These are phyloP conservation scores for Trichoderma endophyticum DNA, from an alignment of 2,329 filamentous ascomycete genomes.

Conservation along the genomic window DNA sequence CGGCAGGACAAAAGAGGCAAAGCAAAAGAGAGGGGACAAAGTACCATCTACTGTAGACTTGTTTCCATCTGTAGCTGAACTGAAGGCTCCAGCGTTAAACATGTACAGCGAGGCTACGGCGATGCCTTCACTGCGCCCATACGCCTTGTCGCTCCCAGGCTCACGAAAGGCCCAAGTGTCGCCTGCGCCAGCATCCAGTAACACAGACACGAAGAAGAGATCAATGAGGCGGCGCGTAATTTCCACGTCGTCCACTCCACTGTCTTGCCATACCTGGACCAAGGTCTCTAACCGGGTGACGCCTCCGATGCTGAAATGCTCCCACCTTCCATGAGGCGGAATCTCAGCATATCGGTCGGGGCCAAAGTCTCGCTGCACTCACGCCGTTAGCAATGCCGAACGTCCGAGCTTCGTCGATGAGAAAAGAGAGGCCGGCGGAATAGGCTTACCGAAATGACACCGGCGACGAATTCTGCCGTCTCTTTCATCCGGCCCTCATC, in stretches of 20 bases:
- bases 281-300: constrained; percentile 47
- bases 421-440: no score
- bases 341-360: constrained; percentile 46
- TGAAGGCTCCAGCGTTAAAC: constrained; percentile 44
- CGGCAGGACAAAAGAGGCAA: not conserved
- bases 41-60: constrained; percentile 36
- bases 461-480: constrained; percentile 42
- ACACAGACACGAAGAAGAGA: constrained; percentile 59
- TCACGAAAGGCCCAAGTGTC: constrained; percentile 48
- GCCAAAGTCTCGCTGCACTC: constrained; percentile 47
- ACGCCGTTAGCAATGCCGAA: not conserved
- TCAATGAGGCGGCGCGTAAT: constrained; percentile 54
- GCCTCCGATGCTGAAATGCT: constrained; percentile 59
- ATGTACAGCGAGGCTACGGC: constrained; percentile 50
- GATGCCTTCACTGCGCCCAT: constrained; percentile 48
- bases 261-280: constrained; percentile 43
- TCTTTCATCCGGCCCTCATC: constrained; percentile 36
- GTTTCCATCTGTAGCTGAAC: constrained; percentile 20
- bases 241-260: constrained; percentile 43
- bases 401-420: not conserved
- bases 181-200: constrained; percentile 54
- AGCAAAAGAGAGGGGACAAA: not conserved
- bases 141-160: constrained; percentile 32
- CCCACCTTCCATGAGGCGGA: constrained; percentile 58
- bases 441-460: constrained; percentile 40